phyloP scores from a whole-genome alignment of 1,284 basidiomycete genomes.

The Microbotryomycetes sp. region DNA sequence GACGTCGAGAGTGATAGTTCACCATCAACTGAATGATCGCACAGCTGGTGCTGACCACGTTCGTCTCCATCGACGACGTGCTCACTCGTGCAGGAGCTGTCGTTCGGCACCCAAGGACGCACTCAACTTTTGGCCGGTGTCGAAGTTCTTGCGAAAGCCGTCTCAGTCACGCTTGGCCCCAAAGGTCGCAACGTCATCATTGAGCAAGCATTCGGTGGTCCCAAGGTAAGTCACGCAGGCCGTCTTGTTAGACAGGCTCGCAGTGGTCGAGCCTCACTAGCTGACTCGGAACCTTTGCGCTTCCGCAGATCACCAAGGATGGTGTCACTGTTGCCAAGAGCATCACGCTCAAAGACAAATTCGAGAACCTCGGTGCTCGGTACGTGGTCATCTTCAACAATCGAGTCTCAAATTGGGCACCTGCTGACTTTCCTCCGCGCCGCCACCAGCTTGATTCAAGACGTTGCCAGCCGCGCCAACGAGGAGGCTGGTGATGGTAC shows the following conservation, averaged over 20 bases:
- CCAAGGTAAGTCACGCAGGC: slow-evolving; percentile 54
- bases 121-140: slow-evolving; percentile 92
- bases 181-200: slow-evolving; percentile 99
- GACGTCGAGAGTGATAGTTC: too few relatives aligned
- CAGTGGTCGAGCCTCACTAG: background rate
- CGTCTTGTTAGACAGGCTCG: background rate
- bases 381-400: slow-evolving; percentile 46
- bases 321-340: slow-evolving; percentile 98
- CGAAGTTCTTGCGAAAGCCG: slow-evolving; percentile 90
- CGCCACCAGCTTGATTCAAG: slow-evolving; percentile 70
- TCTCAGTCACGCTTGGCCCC: slow-evolving; percentile 89
- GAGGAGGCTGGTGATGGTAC: slow-evolving; percentile 97
- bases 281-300: slow-evolving; percentile 4
- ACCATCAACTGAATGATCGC: too few relatives aligned
- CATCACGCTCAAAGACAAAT: slow-evolving; percentile 92
- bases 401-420: background rate
- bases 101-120: slow-evolving; percentile 92
- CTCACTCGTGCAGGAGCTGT: slow-evolving; percentile 70
- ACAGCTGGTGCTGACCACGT: background rate
- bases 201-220: slow-evolving; percentile 93
- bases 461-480: slow-evolving; percentile 94
- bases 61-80: background rate
- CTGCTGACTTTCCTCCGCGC: background rate
- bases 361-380: slow-evolving; percentile 97
- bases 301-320: slow-evolving; percentile 48